Conservation (phyloP, 2,329 filamentous ascomycete genomes). For the Colletotrichum trifolii region DNA sequence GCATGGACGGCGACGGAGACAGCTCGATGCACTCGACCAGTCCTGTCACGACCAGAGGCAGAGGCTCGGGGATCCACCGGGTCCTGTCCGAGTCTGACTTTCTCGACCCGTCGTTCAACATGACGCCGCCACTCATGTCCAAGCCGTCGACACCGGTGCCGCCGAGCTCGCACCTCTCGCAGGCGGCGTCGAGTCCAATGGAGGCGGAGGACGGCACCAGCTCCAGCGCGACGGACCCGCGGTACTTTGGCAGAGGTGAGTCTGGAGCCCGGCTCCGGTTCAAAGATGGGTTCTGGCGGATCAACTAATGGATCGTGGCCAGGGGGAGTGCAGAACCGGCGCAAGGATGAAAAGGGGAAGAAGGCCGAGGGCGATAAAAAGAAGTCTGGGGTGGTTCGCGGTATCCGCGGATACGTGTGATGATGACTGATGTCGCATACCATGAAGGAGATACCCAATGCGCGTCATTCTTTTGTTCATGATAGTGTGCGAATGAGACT, state of each 20-base stretch:
- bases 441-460: slow-evolving; percentile 19
- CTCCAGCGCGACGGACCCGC: slow-evolving; percentile 47
- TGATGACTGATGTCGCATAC: background rate
- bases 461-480: slow-evolving; percentile 1
- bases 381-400: slow-evolving; percentile 53
- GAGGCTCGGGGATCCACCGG: slow-evolving; percentile 47
- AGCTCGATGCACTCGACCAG: slow-evolving; percentile 45
- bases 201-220: slow-evolving; percentile 45
- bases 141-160: slow-evolving; percentile 44
- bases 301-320: slow-evolving; percentile 25
- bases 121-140: slow-evolving; percentile 54
- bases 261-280: slow-evolving; percentile 34
- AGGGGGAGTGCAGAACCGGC: slow-evolving; percentile 61
- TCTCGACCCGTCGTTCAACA: slow-evolving; percentile 55
- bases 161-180: slow-evolving; percentile 48
- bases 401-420: slow-evolving; percentile 52
- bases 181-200: slow-evolving; percentile 48
- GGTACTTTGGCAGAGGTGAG: slow-evolving; percentile 60
- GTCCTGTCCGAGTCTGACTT: slow-evolving; percentile 58
- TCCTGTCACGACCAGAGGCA: slow-evolving; percentile 49
- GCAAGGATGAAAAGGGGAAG: slow-evolving; percentile 63
- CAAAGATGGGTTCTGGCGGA: slow-evolving; percentile 46
- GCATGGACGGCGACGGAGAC: slow-evolving; percentile 38
- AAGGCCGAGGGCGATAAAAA: slow-evolving; percentile 55
- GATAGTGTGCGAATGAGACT: background rate